Evolutionary conservation across 1,284 basidiomycete species (phyloP).

Genomic region (Leccinum pachyderme): DNA sequence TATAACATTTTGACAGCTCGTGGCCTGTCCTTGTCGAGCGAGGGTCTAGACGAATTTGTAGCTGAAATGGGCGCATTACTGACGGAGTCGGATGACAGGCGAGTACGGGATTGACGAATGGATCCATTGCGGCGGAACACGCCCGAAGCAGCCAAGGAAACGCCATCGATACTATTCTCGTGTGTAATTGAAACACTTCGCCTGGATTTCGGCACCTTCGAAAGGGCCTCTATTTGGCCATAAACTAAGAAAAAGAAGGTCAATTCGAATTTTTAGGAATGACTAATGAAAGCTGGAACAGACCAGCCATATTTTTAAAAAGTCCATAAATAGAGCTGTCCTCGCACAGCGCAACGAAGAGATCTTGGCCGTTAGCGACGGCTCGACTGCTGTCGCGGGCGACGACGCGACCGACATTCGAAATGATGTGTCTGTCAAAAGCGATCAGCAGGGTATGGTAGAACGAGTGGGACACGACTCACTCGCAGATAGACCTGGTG

Average conservation of each 20-base stretch:
- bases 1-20: constrained; percentile 59
- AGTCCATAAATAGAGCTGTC: constrained; percentile 81
- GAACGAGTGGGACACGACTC: constrained; percentile 35
- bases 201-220: constrained; percentile 53
- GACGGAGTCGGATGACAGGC: constrained; percentile 33
- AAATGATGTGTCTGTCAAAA: constrained; percentile 68
- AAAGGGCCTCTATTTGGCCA: constrained; percentile 70
- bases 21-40: constrained; percentile 47
- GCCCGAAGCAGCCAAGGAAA: constrained; percentile 28
- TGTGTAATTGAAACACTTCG: constrained; percentile 68
- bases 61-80: constrained; percentile 25
- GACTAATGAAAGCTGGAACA: constrained; percentile 8
- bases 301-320: constrained; percentile 83
- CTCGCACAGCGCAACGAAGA: constrained; percentile 85
- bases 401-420: constrained; percentile 79
- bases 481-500: constrained; percentile 80
- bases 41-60: constrained; percentile 43
- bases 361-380: constrained; percentile 71
- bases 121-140: constrained; percentile 27
- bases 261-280: constrained; percentile 7
- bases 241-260: constrained; percentile 51
- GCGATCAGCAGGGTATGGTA: constrained; percentile 4
- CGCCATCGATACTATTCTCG: constrained; percentile 32
- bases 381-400: constrained; percentile 81
- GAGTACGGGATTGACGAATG: constrained; percentile 24